Conservation (phyloP, 1,284 basidiomycete species). For the Apiotrichum sp. region DNA sequence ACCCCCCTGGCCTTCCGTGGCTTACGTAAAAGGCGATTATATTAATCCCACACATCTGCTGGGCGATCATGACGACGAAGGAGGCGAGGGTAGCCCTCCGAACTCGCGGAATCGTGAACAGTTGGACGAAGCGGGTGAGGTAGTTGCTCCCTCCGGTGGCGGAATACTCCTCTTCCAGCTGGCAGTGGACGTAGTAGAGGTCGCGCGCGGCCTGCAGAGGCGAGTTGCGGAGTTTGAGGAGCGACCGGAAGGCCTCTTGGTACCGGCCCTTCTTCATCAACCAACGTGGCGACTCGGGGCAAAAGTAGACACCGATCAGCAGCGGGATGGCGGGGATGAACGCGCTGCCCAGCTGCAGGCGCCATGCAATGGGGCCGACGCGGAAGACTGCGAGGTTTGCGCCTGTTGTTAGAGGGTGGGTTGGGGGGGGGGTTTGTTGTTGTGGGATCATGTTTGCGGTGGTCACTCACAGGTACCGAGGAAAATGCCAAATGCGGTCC, state of each 20-base stretch:
- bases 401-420: not conserved
- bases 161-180: constrained; percentile 42
- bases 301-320: constrained; percentile 54
- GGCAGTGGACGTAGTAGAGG: constrained; percentile 50
- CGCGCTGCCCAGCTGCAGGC: constrained; percentile 50
- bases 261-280: constrained; percentile 63
- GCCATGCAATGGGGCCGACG: constrained; percentile 42
- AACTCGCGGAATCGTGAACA: constrained; percentile 61
- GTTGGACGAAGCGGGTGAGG: constrained; percentile 53
- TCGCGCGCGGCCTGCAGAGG: constrained; percentile 69
- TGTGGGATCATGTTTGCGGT: constrained; percentile 33
- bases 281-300: constrained; percentile 62
- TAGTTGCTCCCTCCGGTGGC: constrained; percentile 47
- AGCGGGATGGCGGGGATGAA: constrained; percentile 46
- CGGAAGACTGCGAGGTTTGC: constrained; percentile 29
- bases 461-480: constrained; percentile 30
- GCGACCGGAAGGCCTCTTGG: constrained; percentile 57
- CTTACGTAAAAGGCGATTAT: constrained; percentile 55
- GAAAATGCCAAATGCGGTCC: constrained; percentile 48
- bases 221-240: constrained; percentile 60
- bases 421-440: not conserved
- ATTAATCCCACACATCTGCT: constrained; percentile 37
- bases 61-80: constrained; percentile 59
- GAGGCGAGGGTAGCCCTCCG: constrained; percentile 66
- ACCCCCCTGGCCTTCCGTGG: too few relatives aligned